Base-by-base conservation (phyloP, 768 basidiomycete species). In the Gloeophyllum trabeum region DNA sequence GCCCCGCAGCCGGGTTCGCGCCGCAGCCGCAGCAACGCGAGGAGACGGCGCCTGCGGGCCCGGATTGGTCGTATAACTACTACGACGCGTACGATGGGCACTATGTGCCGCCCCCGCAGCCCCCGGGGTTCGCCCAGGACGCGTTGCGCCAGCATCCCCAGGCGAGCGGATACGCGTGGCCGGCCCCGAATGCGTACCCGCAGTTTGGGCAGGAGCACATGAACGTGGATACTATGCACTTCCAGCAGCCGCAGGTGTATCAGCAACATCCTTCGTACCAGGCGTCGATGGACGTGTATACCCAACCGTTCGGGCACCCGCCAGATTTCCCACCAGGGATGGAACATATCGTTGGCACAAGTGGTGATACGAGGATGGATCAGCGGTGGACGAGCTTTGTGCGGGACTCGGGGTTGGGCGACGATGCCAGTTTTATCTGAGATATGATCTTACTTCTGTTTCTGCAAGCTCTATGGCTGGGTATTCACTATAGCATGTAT, bases 351-450 rank as follows among this genome's bases (percentile, higher is more conserved):
- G 83, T 3, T 81, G 81, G 5, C 59, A 83, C 20, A 75, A 76
- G 4, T 61, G 62, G 73, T 19, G 70, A 70, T 45, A 73, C 73
- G 35, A 60, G 72, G 26, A 51, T 78, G 28, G 73, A 75, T 40
- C 72, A 74, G 51, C 61, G 73, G 19, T 79, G 77, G 77, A 69
- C 69, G 42, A 70, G 69, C 22, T 78, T 79, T 50, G 74, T 79
- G 73, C 69, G 71, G 19, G 70, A 77, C 42, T 72, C 70, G 5
- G 71, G 75, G 16, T 32, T 32, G 10, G 10, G 10, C 10, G 16
- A 32, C 16, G 28, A 32, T 32, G 28, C 10, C 10, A 16, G 28
- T 32, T 32, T n/a, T n/a, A n/a, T n/a, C n/a, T n/a, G n/a, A n/a
- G n/a, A n/a, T n/a, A n/a, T n/a, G n/a, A n/a, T n/a, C n/a, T n/a